A percentile compares a stretch with the other conserved stretches of the same genome.
phyloP scores from a whole-genome alignment of 768 basidiomycete genomes.

The Naematelia aurantialba region DNA sequence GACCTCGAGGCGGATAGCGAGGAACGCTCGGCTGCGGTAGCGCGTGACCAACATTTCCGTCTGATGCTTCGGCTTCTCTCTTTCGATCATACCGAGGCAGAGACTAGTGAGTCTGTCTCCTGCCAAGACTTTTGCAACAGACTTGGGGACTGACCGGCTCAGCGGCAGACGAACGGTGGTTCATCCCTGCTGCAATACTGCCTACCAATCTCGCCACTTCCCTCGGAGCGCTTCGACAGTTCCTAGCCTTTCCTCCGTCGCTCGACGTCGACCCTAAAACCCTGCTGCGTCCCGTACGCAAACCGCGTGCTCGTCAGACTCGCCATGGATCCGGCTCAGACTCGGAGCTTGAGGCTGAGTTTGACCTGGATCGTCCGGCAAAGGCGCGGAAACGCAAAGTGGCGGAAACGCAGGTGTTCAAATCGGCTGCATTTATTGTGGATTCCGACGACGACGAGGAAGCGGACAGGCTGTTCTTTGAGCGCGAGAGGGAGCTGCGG shows the following conservation, averaged over 20 bases:
- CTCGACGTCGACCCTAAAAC: constrained; percentile 65
- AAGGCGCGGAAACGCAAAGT: constrained; percentile 52
- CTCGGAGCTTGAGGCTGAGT: constrained; percentile 48
- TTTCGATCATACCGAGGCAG: constrained; percentile 58
- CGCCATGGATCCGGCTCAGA: constrained; percentile 48
- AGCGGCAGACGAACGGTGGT: constrained; percentile 59
- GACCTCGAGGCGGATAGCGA: constrained; percentile 74
- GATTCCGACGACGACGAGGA: constrained; percentile 84
- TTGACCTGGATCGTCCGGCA: constrained; percentile 21
- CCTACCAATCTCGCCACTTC: constrained; percentile 67
- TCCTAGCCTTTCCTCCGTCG: constrained; percentile 72
- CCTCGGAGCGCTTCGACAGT: constrained; percentile 75
- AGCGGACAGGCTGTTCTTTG: constrained; percentile 64
- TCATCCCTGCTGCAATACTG: constrained; percentile 67
- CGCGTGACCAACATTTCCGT: constrained; percentile 73
- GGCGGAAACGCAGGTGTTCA: constrained; percentile 71
- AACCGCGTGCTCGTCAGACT: constrained; percentile 48
- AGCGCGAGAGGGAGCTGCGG: constrained; percentile 56
- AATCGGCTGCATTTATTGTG: constrained; percentile 84
- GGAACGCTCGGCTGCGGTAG: constrained; percentile 62
- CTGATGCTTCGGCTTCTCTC: constrained; percentile 75
- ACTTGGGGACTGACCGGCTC: constrained; percentile 18
- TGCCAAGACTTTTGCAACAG: not conserved
- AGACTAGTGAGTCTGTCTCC: constrained; percentile 63
- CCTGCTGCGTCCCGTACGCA: constrained; percentile 63